Conservation (phyloP, 306 rosid genomes). For the Cicer chorassanicum region DNA sequence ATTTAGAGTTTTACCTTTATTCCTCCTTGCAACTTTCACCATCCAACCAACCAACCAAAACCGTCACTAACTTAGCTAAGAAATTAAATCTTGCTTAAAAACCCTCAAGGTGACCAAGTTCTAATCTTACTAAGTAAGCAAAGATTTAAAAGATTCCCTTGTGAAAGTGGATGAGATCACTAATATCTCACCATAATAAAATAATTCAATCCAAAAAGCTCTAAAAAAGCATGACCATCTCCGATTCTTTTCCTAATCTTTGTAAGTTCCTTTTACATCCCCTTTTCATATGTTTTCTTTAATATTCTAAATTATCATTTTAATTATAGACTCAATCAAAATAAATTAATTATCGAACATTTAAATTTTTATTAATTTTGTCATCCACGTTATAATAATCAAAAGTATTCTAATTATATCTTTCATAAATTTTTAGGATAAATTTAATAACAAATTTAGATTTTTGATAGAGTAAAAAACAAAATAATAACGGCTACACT, state of each 20-base stretch:
- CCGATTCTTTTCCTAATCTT: background rate
- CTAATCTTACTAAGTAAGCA: constrained; percentile 2
- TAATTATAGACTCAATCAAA: too few relatives aligned
- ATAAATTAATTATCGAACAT: too few relatives aligned
- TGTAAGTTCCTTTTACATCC: background rate
- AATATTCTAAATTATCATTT: background rate
- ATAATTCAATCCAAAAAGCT: constrained; percentile 34
- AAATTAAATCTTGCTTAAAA: background rate
- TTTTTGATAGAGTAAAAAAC: too few relatives aligned
- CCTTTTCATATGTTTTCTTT: constrained; percentile 3
- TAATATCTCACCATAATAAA: constrained; percentile 15
- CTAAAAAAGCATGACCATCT: constrained; percentile 12
- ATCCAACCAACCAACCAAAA: constrained; percentile 3
- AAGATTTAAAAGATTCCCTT: background rate
- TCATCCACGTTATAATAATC: too few relatives aligned
- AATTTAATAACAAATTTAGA: too few relatives aligned
- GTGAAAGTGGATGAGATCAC: constrained; percentile 26
- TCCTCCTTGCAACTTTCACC: background rate
- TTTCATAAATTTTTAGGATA: too few relatives aligned
- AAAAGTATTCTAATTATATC: too few relatives aligned
- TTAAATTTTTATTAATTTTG: too few relatives aligned
- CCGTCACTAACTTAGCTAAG: background rate
- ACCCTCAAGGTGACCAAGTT: background rate
- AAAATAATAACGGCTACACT: too few relatives aligned
- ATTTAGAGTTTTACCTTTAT: background rate